Evolutionary conservation across 1,139 yeast species (phyloP), one percentile per base, ranked within the genome.

Genomic region (Saccharomyces pastorianus): DNA sequence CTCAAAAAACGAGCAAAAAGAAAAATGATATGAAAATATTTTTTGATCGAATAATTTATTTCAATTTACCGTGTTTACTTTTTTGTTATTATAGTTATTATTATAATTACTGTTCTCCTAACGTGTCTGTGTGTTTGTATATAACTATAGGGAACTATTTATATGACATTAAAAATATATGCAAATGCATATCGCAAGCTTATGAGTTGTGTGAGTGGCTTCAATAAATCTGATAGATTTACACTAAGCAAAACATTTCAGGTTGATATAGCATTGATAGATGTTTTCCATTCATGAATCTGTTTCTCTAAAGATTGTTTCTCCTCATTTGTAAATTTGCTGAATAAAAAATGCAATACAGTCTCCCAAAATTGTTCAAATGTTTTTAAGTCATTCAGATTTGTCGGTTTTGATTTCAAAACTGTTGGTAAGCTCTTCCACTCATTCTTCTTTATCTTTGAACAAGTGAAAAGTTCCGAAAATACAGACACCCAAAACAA

Each of bases 401-500:
- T 55, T 0, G 28, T 29, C 0, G 86, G 84, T 0, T 63, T 48
- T 1, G 61, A 57, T 0, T 67, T 56, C 53, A 61, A 61, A 50
- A 56, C 41, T 6, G 50, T 49, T 1, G 73, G 74, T 4, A 51
- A 53, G 60, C 63, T 64, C 51, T 54, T 63, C 62, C 68, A 67
- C 62, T 60, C 66, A 56, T 53, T 52, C 59, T 53, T 61, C 46
- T 59, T 65, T 38, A 70, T 51, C 9, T 51, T 47, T 6, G 59
- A 56, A 17, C 55, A 58, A 46, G 63, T 60, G 62, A 81, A 76
- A 52, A 77, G 78, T 3, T 72, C 79, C 5, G 76, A 68, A 63
- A 86, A 87, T 0, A 83, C 85, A 0, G 88, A 75, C 2, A 79
- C 64, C 81, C 86, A 79, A 62, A 76, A 82, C 52, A 78, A 64